Evolutionary conservation across 805 yeast species (phyloP).

Genomic region (Debaryomyces castellii): DNA sequence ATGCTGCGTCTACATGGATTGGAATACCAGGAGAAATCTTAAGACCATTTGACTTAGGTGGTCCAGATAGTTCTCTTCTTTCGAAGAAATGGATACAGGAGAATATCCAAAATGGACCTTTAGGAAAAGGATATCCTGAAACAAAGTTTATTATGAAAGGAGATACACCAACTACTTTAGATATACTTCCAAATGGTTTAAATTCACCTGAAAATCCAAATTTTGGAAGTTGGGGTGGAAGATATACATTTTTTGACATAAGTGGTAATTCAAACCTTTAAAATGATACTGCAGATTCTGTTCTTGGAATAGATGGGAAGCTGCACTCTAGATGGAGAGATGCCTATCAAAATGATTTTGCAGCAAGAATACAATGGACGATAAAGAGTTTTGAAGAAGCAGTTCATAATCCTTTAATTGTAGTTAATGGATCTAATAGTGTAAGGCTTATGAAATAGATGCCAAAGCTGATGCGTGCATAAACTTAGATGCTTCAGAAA

Average conservation of each 20-base stretch:
- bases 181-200: conserved; percentile 28
- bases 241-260: conserved; percentile 20
- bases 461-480: conserved; percentile 12
- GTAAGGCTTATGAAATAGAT: conserved; percentile 14
- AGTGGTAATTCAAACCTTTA: conserved; percentile 15
- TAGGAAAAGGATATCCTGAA: conserved; percentile 24
- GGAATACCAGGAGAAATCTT: conserved; percentile 27
- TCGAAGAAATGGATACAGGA: conserved; percentile 21
- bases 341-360: conserved; percentile 27
- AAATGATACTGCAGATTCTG: conserved; percentile 21
- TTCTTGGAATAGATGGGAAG: conserved; percentile 19
- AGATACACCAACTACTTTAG: conserved; percentile 27
- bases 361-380: conserved; percentile 31
- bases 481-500: conserved; percentile 18
- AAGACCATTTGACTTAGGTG: conserved; percentile 20
- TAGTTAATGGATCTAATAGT: conserved; percentile 18
- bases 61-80: conserved; percentile 20
- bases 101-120: conserved; percentile 22
- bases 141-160: conserved; percentile 26
- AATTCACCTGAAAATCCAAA: conserved; percentile 24
- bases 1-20: conserved; percentile 26
- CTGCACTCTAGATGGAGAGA: conserved; percentile 32
- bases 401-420: conserved; percentile 21
- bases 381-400: conserved; percentile 20
- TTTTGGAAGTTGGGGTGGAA: conserved; percentile 35